Percentiles rank a stretch among this genome's conserved stretches.
phyloP scores from a whole-genome alignment of 352 stramenopile genomes.

The Halophytophthora batemanensis region DNA sequence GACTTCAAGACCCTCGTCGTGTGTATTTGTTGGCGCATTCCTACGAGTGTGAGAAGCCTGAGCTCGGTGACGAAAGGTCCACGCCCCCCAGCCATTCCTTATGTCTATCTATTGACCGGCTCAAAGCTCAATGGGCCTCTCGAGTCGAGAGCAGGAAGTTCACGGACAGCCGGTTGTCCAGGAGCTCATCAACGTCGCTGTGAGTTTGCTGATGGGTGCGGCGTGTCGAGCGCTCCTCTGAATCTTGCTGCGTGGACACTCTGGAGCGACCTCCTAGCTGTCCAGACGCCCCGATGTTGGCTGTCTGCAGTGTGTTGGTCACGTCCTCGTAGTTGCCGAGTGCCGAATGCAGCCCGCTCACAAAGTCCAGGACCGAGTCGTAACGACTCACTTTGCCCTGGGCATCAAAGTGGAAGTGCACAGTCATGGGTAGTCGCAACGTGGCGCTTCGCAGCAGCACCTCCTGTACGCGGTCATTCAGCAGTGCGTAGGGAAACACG shows the following conservation, averaged over 20 bases:
- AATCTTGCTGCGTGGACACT: neutral
- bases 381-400: conserved; percentile 23
- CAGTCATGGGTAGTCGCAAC: conserved; percentile 13
- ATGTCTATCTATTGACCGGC: too few relatives aligned
- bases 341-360: conserved; percentile 13
- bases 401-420: conserved; percentile 24
- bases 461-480: conserved; percentile 6
- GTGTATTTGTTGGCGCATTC: too few relatives aligned
- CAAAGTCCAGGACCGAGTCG: conserved; percentile 18
- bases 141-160: conserved; percentile 17
- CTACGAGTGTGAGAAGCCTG: too few relatives aligned
- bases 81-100: too few relatives aligned
- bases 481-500: conserved; percentile 9
- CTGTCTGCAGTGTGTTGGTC: conserved; percentile 14
- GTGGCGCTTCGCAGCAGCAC: conserved; percentile 12
- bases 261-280: conserved; percentile 11
- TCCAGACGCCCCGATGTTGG: conserved; percentile 14
- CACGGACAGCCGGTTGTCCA: conserved; percentile 19
- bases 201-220: neutral
- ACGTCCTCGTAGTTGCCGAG: conserved; percentile 20
- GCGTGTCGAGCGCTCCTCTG: neutral
- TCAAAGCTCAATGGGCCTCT: neutral
- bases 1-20: too few relatives aligned
- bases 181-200: neutral
- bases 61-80: too few relatives aligned